These are phyloP conservation scores for Neofusicoccum sp. DNA, from an alignment of 2,329 filamentous ascomycete genomes.

Conservation along the genomic window DNA sequence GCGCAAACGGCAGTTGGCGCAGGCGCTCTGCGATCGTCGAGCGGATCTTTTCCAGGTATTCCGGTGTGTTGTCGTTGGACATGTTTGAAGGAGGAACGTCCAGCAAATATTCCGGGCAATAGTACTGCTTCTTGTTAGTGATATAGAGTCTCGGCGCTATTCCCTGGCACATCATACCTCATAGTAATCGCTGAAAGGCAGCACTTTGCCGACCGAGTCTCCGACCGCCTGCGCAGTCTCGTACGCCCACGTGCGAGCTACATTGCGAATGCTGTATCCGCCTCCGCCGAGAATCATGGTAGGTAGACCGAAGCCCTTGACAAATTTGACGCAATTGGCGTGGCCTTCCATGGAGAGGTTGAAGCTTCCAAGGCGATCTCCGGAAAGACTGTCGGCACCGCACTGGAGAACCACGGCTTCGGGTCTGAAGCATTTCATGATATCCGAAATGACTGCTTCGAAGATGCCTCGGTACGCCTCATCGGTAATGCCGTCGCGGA, in stretches of 20 bases:
- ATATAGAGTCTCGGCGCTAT: too few species aligned
- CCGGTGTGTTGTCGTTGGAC: conserved; percentile 14
- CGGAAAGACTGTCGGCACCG: conserved; percentile 89
- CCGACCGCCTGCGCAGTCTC: conserved; percentile 64
- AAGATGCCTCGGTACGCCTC: conserved; percentile 85
- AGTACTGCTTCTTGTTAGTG: conserved; percentile 1
- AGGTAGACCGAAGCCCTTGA: conserved; percentile 77
- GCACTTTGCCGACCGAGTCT: background rate
- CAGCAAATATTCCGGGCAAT: conserved; percentile 17
- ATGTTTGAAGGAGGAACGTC: conserved; percentile 13
- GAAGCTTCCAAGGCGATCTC: conserved; percentile 90
- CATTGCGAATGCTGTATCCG: conserved; percentile 94
- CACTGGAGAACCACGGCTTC: conserved; percentile 92
- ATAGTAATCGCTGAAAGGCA: conserved; percentile 18
- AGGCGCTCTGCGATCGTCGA: conserved; percentile 14
- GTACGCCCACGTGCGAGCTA: conserved; percentile 94
- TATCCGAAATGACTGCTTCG: conserved; percentile 72
- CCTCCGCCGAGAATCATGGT: conserved; percentile 91
- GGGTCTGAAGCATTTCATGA: conserved; percentile 81
- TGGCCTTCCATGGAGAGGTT: conserved; percentile 96
- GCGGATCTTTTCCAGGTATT: conserved; percentile 14
- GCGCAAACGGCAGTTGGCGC: conserved; percentile 11
- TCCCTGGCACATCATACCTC: background rate
- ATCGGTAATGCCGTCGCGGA: conserved; percentile 88
- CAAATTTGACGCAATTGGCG: conserved; percentile 84